Evolutionary conservation across 805 yeast genomes (phyloP).

Genomic region (Saturnispora kantuleensis): DNA sequence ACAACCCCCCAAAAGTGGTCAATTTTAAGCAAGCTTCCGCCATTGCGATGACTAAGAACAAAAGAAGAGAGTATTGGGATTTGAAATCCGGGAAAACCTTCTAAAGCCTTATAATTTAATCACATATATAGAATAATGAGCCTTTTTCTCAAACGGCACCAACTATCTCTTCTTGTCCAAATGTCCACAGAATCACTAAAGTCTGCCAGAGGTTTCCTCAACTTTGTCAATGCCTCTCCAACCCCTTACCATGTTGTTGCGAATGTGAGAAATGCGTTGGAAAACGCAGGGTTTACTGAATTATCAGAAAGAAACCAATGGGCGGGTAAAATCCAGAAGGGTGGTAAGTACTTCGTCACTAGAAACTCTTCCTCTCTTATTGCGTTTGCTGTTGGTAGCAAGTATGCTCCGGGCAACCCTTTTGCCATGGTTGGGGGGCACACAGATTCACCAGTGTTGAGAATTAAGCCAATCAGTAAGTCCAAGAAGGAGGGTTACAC

Average conservation of each 20-base stretch:
- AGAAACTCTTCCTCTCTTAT: constrained; percentile 83
- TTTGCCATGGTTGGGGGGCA: constrained; percentile 91
- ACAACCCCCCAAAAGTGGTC: not conserved
- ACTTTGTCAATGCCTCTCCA: constrained; percentile 76
- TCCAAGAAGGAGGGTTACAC: constrained; percentile 61
- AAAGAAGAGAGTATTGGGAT: constrained; percentile 48
- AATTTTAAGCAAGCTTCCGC: constrained; percentile 38
- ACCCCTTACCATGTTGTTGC: constrained; percentile 92
- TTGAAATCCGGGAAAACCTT: constrained; percentile 42
- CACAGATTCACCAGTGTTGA: constrained; percentile 85
- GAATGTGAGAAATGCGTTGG: constrained; percentile 45
- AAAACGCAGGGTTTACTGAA: constrained; percentile 59
- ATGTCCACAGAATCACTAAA: constrained; percentile 19
- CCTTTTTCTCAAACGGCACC: not conserved
- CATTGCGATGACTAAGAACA: constrained; percentile 60
- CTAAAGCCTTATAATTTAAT: not conserved
- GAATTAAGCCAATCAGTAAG: constrained; percentile 81
- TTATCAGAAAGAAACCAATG: constrained; percentile 64
- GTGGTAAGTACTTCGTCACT: constrained; percentile 74
- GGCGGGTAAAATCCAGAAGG: constrained; percentile 43
- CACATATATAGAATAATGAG: not conserved
- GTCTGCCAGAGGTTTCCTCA: constrained; percentile 53
- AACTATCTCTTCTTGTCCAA: not conserved
- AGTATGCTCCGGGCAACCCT: constrained; percentile 70
- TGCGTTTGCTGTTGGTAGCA: constrained; percentile 73